Conservation (phyloP, 805 yeast genomes). For the Ogataea salicorniae region DNA sequence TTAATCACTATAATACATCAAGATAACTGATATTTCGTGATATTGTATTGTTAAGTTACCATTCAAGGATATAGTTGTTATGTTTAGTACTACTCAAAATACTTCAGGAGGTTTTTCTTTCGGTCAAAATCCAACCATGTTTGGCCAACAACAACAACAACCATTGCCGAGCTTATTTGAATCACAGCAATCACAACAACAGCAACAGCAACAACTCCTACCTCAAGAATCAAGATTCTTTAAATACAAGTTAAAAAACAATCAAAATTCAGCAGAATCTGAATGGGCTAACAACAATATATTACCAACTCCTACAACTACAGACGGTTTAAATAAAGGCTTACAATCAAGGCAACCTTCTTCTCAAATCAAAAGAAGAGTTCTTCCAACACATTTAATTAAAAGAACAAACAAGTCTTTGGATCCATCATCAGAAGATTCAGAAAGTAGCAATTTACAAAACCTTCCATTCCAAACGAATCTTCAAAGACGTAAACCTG, state of each 20-base stretch:
- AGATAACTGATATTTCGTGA: too few relatives aligned
- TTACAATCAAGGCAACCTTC: constrained; percentile 26
- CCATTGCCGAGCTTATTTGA: neutral
- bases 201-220: neutral
- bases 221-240: constrained; percentile 15
- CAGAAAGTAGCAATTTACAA: constrained; percentile 18
- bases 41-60: too few relatives aligned
- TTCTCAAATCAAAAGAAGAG: constrained; percentile 39
- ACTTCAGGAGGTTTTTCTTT: neutral
- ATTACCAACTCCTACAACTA: neutral
- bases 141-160: neutral
- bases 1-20: too few relatives aligned
- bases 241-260: constrained; percentile 14
- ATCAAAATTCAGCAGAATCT: constrained; percentile 11
- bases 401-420: constrained; percentile 34
- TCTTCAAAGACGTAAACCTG: constrained; percentile 17
- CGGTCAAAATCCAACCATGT: neutral
- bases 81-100: neutral
- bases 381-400: constrained; percentile 42
- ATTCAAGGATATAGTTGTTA: neutral
- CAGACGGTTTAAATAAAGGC: constrained; percentile 16
- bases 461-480: constrained; percentile 21
- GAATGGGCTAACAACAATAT: constrained; percentile 10
- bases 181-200: neutral
- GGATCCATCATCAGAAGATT: constrained; percentile 48